phyloP scores from a whole-genome alignment of 306 rosid species.

The Luffa aegyptiaca region DNA sequence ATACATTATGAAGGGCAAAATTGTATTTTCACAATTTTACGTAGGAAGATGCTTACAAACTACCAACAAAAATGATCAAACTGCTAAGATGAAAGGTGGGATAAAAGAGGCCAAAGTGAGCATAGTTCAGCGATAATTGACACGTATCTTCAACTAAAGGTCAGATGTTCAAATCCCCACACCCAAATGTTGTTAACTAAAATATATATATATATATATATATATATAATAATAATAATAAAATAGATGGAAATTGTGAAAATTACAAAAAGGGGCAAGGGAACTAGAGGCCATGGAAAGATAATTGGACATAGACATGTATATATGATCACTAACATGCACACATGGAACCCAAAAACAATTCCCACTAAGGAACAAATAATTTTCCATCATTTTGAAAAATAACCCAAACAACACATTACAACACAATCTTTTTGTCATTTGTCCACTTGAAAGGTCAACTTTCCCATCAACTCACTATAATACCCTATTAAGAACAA shows the following conservation, averaged over 20 bases:
- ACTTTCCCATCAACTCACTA: constrained; percentile 26
- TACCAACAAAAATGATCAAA: not conserved
- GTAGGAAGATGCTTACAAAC: not conserved
- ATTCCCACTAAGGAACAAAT: constrained; percentile 45
- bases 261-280: constrained; percentile 33
- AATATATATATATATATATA: no score
- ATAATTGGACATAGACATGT: constrained; percentile 6
- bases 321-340: constrained; percentile 30
- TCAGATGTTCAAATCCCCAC: no score
- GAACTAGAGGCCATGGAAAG: constrained; percentile 21
- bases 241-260: not conserved
- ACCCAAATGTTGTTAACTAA: no score
- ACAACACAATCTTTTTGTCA: constrained; percentile 45
- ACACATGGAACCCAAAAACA: constrained; percentile 62
- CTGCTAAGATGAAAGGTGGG: constrained; percentile 1
- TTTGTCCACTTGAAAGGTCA: constrained; percentile 39
- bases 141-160: no score
- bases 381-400: constrained; percentile 35
- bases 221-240: no score
- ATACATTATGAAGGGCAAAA: not conserved
- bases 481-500: not conserved
- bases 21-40: not conserved
- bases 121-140: no score
- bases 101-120: not conserved
- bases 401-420: constrained; percentile 6